Conservation (phyloP, 2,329 filamentous ascomycete species). For the Xylogone sp. region DNA sequence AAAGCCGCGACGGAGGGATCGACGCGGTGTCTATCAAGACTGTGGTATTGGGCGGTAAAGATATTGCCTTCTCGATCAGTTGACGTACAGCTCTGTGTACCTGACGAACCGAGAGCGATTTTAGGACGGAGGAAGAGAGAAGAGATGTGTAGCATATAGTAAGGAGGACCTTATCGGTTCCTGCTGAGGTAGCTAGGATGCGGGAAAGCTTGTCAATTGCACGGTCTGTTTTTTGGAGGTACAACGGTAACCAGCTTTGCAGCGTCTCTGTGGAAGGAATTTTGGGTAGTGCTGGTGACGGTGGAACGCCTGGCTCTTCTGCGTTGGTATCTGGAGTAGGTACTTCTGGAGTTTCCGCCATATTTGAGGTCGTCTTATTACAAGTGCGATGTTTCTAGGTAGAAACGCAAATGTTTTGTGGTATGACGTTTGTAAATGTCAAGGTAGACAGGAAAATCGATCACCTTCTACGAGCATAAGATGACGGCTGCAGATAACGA, state of each 20-base stretch:
- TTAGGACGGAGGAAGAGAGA: slow-evolving; percentile 47
- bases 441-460: neutral
- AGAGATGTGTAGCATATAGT: slow-evolving; percentile 66
- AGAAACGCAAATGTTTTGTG: too few relatives aligned
- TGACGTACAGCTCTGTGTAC: slow-evolving; percentile 48
- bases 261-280: slow-evolving; percentile 17
- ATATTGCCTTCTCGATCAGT: slow-evolving; percentile 48
- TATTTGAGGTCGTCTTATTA: neutral
- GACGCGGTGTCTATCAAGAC: slow-evolving; percentile 31
- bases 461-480: neutral
- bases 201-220: slow-evolving; percentile 51
- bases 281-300: slow-evolving; percentile 9
- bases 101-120: slow-evolving; percentile 51
- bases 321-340: neutral
- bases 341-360: neutral
- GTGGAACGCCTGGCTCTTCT: slow-evolving; percentile 6
- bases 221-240: slow-evolving; percentile 25
- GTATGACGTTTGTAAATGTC: too few relatives aligned
- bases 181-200: slow-evolving; percentile 63
- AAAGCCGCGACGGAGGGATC: slow-evolving; percentile 23
- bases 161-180: slow-evolving; percentile 67
- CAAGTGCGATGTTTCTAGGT: too few relatives aligned
- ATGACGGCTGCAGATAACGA: neutral
- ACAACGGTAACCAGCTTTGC: slow-evolving; percentile 25
- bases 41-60: slow-evolving; percentile 47